These are phyloP conservation scores for Lobosporangium transversale DNA, from an alignment of 192 early-diverging fungal genomes.

Conservation along the genomic window DNA sequence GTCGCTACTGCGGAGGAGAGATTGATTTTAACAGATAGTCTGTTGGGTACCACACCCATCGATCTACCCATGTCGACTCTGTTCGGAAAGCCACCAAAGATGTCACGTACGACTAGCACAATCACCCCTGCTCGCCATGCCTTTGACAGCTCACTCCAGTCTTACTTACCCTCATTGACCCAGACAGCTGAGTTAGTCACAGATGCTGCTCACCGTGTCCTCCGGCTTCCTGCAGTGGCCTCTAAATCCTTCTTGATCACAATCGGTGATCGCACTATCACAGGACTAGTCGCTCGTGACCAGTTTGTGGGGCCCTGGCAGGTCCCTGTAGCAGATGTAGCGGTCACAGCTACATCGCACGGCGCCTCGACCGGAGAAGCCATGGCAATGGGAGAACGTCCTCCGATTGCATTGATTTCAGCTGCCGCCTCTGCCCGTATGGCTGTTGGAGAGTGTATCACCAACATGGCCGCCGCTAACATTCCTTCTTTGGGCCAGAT, in stretches of 20 bases:
- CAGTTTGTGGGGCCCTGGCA: constrained; percentile 99
- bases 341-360: constrained; percentile 87
- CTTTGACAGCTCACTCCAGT: constrained; percentile 68
- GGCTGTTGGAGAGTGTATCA: constrained; percentile 94
- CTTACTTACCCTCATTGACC: constrained; percentile 65
- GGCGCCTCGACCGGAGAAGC: constrained; percentile 87
- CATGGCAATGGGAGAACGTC: constrained; percentile 98
- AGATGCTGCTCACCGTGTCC: constrained; percentile 78
- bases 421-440: constrained; percentile 93
- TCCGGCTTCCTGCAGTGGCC: constrained; percentile 89
- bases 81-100: constrained; percentile 97
- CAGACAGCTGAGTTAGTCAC: constrained; percentile 54
- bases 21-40: constrained; percentile 83
- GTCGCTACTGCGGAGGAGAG: constrained; percentile 83
- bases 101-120: constrained; percentile 81
- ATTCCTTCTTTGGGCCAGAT: constrained; percentile 77
- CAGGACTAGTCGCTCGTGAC: constrained; percentile 94
- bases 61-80: constrained; percentile 95
- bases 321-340: constrained; percentile 96
- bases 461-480: constrained; percentile 91
- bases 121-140: constrained; percentile 56
- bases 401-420: constrained; percentile 84
- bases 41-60: constrained; percentile 73
- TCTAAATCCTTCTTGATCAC: constrained; percentile 97
- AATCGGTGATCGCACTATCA: constrained; percentile 96